Evolutionary conservation across 192 early-diverging fungal species (phyloP), one percentile per base, ranked within the genome.

Genomic region (Linnemannia elongata): DNA sequence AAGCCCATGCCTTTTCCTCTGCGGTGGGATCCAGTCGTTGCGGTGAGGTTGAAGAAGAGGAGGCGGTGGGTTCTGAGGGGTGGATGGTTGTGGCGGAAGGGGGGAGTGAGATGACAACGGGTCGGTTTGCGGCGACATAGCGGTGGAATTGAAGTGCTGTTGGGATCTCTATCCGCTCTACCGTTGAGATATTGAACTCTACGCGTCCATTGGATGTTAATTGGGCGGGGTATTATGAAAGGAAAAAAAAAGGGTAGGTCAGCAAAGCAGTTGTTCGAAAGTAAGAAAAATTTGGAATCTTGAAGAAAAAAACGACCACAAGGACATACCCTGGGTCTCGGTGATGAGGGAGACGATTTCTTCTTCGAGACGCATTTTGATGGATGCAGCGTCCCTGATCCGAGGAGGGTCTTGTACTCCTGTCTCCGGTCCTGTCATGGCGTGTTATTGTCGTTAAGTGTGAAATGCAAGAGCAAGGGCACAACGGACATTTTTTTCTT

Each of bases 71-170:
- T 69, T 57, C 68, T 63, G 79, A 63, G 6, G 55, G 63, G 35
- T 74, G 75, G 24, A 72, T 69, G 10, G 57, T 85, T n/a, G 76
- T 82, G 7, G 75, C 36, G 3, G 60, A 36, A n/a, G 72, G 55
- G 4, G 72, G 74, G 80, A 89, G 74, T 22, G 81, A 80, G 55
- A 91, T 89, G 52, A 91, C 73, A 38, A 88, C 89, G 12, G 91
- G 91, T 38, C 91, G 80, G 39, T 89, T 89, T 15, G 85, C 78
- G 41, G 87, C 83, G n/a, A 91, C 88, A 15, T 76, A 81, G 36
- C 88, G 86, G 17, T 88, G 69, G 38, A 91, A 89, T 41, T 90
- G 88, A 5, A 91, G 74, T 1, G 91, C 57, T 6, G 89, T 82
- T 27, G 91, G 91, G 7, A 90, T 69, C 27, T 82, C 70, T 76